Evolutionary conservation across 2,329 filamentous ascomycete genomes (phyloP), one percentile per base, ranked within the genome.

Genomic region (Cordyceps fumosorosea): DNA sequence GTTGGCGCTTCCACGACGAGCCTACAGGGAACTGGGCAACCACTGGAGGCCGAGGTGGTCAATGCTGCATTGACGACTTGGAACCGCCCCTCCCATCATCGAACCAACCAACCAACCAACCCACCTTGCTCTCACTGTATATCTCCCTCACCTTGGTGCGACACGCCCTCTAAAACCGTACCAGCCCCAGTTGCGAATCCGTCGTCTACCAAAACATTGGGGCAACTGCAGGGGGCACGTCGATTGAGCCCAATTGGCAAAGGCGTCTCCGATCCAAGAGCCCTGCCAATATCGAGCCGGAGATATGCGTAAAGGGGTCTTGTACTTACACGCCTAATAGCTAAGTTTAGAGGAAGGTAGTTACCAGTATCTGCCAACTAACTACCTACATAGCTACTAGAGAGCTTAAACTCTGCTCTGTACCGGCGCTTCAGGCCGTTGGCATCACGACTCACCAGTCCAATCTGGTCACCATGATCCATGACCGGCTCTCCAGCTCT

Each of bases 191-290:
- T 48, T 20, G 57, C 16, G 22, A 47, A 32, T 29, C 34, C 48
- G 48, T 48, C 48, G 24, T 26, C 50, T 60, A n/a, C 50, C 48
- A 54, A 32, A 58, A 51, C 40, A 60, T 53, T 60, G 57, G 57
- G 45, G 26, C 48, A 40, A 24, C 34, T 24, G 47, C 47, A 50
- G 22, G 32, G 56, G 44, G 57, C 26, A 53, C 34, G 37, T 42
- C 57, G 57, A 60, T 60, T 51, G 37, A 47, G 50, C 37, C 37
- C 48, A 60, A 40, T n/a, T n/a, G n/a, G n/a, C n/a, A n/a, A n/a
- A 60, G 57, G 26, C 50, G 50, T 47, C 50, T 29, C 37, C 50
- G 58, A 60, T 60, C 58, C 40, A 29, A 29, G 37, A 34, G 37
- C 34, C 48, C 22, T 50, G 56, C 11, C 47, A 29, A 58, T 51